Conservation (phyloP, 805 yeast species). For the Jamesozyma piceae region DNA sequence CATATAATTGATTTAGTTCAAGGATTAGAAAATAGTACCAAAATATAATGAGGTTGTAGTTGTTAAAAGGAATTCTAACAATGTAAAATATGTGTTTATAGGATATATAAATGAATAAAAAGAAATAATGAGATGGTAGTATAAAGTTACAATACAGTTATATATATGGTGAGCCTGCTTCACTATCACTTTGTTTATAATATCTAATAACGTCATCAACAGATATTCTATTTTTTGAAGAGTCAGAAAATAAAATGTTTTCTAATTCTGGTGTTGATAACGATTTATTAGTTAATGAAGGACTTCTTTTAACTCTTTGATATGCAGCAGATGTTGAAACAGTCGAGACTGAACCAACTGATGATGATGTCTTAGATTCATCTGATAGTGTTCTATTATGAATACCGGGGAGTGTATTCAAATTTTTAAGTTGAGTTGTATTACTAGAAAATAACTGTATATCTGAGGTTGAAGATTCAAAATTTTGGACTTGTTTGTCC, state of each 20-base stretch:
- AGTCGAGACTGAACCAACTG: not conserved
- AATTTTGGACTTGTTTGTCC: slow-evolving; percentile 11
- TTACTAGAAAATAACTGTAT: not conserved
- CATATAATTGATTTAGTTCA: too few species aligned
- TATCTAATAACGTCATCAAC: slow-evolving; percentile 26
- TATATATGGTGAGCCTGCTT: slow-evolving; percentile 7
- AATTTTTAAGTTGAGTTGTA: not conserved
- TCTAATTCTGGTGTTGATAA: slow-evolving; percentile 20
- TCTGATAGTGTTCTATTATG: not conserved
- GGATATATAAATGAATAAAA: not conserved
- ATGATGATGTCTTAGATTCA: not conserved
- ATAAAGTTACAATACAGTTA: too few species aligned
- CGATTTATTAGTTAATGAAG: not conserved
- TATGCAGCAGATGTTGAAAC: not conserved
- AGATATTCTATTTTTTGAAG: slow-evolving; percentile 14
- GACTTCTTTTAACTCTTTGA: not conserved
- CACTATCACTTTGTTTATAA: slow-evolving; percentile 22
- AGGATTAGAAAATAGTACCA: too few species aligned
- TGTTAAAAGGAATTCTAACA: not conserved
- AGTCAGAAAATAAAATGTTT: slow-evolving; percentile 13
- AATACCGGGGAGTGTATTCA: not conserved
- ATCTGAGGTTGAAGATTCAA: not conserved
- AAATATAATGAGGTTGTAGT: too few species aligned
- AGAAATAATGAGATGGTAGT: too few species aligned
- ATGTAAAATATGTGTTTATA: not conserved